Evolutionary conservation across 345 rosid genomes (phyloP), one percentile per base, ranked within the genome.

Genomic region (Arabis hirsuta): DNA sequence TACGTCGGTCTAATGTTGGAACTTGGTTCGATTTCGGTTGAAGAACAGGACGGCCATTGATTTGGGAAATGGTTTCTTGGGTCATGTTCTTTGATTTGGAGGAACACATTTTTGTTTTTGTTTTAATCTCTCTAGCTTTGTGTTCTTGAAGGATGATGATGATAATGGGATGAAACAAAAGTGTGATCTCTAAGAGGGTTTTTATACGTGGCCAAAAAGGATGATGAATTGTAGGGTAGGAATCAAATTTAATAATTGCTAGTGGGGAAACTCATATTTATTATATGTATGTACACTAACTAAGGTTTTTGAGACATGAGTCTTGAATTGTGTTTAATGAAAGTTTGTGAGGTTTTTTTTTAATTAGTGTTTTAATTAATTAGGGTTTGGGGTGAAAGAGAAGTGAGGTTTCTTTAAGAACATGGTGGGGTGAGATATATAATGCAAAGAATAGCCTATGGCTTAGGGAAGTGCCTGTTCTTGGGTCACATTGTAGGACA

Each of bases 21-120:
- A 83, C 74, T 78, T 82, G 89, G 80, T 87, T 87, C 14, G 85
- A 84, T 46, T 79, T 83, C 24, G 87, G 96, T 42, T 90, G 88
- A 65, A 87, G 96, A 51, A 89, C 90, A 2, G 79, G 85, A 0
- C 90, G 84, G 20, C 88, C 91, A 43, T 85, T 80, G 76, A 83
- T 81, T 16, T 60, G 79, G 9, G 82, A 69, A 69, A 82, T 55
- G 32, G 74, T 52, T 55, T 63, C 76, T 61, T 72, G 65, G 36
- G 55, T 46, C 55, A 67, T 32, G 56, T 63, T 74, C 71, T 81
- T 84, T 19, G 73, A 44, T 59, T 88, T 86, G 36, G 85, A 81
- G 63, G 90, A 80, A 79, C 89, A 84, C 95, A 88, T 88, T 45
- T 12, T 73, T 12, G n/a, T 14, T n/a, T 1, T 53, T 22, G 2